These are phyloP conservation scores for Podospora tetraspora DNA, from an alignment of 495 filamentous ascomycete genomes.

Conservation along the genomic window DNA sequence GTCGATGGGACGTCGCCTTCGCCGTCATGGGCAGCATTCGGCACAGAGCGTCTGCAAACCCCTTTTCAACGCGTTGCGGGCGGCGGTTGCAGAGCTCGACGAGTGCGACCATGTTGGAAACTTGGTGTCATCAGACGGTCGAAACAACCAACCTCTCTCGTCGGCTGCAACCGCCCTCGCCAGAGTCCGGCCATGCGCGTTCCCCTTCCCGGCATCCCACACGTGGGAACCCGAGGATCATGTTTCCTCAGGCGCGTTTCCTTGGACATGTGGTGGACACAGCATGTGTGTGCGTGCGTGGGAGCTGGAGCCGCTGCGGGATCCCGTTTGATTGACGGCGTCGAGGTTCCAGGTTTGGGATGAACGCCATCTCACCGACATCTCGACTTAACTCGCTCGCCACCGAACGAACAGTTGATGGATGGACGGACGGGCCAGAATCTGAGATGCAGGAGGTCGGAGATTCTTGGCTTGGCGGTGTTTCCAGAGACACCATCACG, in stretches of 20 bases:
- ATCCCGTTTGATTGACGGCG: neutral
- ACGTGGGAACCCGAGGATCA: slow-evolving; percentile 11
- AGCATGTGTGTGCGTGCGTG: neutral
- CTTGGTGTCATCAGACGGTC: neutral
- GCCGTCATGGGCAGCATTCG: neutral
- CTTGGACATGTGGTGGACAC: neutral
- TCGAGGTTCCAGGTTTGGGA: neutral
- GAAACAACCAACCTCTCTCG: neutral
- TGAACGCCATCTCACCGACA: neutral
- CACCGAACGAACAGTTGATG: neutral
- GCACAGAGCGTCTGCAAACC: neutral
- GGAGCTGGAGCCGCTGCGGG: neutral
- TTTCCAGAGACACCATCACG: neutral
- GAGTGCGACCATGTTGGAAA: neutral
- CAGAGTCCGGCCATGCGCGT: neutral
- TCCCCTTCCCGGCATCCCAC: neutral
- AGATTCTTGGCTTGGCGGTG: neutral
- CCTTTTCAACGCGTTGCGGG: neutral
- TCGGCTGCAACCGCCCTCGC: neutral
- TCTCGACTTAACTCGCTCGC: neutral
- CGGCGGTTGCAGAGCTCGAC: neutral
- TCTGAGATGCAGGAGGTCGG: neutral
- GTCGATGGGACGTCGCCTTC: neutral
- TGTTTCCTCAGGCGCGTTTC: neutral
- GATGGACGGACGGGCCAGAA: neutral